Evolutionary conservation across 768 basidiomycete genomes (phyloP).

Genomic region (Trametes coccinea): DNA sequence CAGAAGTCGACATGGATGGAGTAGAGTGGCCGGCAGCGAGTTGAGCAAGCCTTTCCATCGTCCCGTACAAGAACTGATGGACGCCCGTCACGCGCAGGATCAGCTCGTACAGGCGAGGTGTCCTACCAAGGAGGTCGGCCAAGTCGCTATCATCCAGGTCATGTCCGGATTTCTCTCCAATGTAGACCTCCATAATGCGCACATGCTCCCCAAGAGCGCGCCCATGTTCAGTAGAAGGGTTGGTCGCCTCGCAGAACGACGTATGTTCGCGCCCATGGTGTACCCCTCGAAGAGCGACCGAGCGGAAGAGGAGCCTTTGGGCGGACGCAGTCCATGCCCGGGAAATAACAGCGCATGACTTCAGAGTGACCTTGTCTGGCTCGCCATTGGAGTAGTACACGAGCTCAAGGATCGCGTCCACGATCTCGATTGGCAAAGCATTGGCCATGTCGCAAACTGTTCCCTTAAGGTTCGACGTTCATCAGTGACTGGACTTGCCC

Average conservation of each 20-base stretch:
- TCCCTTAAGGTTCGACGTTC: too few relatives aligned
- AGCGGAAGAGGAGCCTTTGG: constrained; percentile 29
- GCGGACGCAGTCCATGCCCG: constrained; percentile 24
- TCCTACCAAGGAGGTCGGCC: constrained; percentile 28
- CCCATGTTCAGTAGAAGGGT: constrained; percentile 9
- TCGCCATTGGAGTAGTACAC: constrained; percentile 22
- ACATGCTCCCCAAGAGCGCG: constrained; percentile 16
- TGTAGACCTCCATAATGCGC: constrained; percentile 21
- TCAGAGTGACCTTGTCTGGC: constrained; percentile 24
- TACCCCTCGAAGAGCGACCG: constrained; percentile 7
- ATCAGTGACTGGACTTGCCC: too few relatives aligned
- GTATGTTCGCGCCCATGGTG: background rate
- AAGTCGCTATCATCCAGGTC: constrained; percentile 13
- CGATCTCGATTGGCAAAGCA: constrained; percentile 24
- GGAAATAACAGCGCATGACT: constrained; percentile 24
- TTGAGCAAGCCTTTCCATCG: constrained; percentile 26
- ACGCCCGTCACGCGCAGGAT: constrained; percentile 27
- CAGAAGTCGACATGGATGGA: background rate
- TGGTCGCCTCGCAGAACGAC: constrained; percentile 12
- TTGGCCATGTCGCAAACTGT: background rate
- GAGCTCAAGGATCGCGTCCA: constrained; percentile 21
- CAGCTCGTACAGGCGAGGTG: constrained; percentile 39
- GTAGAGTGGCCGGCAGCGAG: constrained; percentile 21
- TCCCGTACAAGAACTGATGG: constrained; percentile 31
- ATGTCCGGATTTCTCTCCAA: constrained; percentile 2